A percentile compares a stretch with the other conserved stretches of the same genome.
Conservation (phyloP, 371 early-diverging fungal species). For the Mortierella sp. region DNA sequence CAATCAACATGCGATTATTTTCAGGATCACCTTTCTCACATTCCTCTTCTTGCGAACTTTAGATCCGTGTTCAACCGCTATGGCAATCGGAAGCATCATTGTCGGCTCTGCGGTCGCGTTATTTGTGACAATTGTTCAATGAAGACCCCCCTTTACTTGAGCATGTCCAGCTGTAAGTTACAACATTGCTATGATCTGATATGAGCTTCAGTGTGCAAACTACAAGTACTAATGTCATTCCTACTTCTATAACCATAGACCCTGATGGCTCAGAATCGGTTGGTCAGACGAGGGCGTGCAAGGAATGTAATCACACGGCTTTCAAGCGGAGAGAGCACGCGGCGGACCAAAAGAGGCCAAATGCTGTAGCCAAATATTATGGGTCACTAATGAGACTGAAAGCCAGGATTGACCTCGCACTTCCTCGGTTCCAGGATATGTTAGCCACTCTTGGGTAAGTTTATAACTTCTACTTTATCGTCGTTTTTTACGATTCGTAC, state of each 20-base stretch:
- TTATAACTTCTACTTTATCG: background rate
- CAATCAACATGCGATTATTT: background rate
- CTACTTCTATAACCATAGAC: constrained; percentile 17
- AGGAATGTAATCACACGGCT: constrained; percentile 67
- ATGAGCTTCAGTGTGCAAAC: background rate
- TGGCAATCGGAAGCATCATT: constrained; percentile 83
- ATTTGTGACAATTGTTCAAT: constrained; percentile 81
- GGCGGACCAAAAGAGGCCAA: constrained; percentile 43
- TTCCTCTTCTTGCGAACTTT: background rate
- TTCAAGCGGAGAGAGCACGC: constrained; percentile 62
- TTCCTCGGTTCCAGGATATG: constrained; percentile 74
- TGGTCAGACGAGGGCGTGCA: constrained; percentile 74
- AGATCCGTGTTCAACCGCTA: constrained; percentile 27
- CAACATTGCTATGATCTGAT: background rate
- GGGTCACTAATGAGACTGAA: constrained; percentile 52
- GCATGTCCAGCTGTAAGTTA: constrained; percentile 68
- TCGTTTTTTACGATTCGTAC: background rate
- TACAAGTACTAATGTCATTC: background rate
- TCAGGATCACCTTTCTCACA: constrained; percentile 21
- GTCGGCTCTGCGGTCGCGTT: constrained; percentile 83
- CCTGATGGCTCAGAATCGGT: constrained; percentile 62
- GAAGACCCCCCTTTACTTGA: constrained; percentile 67
- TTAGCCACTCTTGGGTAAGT: constrained; percentile 68
- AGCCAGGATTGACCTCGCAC: constrained; percentile 65
- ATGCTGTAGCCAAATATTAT: constrained; percentile 50